These are phyloP conservation scores for Aspergillus sp. DNA, from an alignment of 2,329 filamentous ascomycete species.

Conservation along the genomic window DNA sequence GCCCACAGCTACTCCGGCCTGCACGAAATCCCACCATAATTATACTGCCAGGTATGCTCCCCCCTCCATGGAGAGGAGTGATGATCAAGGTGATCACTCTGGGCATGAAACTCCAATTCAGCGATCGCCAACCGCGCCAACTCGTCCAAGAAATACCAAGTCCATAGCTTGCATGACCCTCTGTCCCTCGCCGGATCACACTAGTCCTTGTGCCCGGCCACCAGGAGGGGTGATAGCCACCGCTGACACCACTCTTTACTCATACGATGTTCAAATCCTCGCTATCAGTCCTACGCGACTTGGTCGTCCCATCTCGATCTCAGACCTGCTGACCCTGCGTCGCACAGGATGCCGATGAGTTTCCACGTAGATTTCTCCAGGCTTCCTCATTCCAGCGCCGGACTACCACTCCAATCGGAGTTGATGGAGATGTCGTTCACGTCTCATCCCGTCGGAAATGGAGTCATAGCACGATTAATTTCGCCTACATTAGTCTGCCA, in stretches of 20 bases:
- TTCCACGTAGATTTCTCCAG: too few species aligned
- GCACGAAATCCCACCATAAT: neutral
- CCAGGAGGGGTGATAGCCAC: slow-evolving; percentile 4
- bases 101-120: slow-evolving; percentile 10
- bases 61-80: neutral
- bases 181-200: neutral
- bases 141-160: slow-evolving; percentile 11
- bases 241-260: neutral
- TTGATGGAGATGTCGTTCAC: too few species aligned
- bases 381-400: neutral
- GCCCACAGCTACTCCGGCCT: neutral
- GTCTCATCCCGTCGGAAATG: neutral
- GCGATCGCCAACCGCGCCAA: slow-evolving; percentile 13
- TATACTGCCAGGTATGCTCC: neutral
- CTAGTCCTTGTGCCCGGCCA: neutral
- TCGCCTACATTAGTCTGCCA: neutral
- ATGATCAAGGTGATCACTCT: slow-evolving; percentile 9
- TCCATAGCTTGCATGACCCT: slow-evolving; percentile 3
- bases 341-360: neutral
- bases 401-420: neutral
- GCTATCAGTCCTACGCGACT: slow-evolving; percentile 18
- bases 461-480: slow-evolving; percentile 2
- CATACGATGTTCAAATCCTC: slow-evolving; percentile 3
- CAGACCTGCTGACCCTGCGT: slow-evolving; percentile 2
- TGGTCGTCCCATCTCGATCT: slow-evolving; percentile 14